Base-by-base conservation (phyloP, 306 rosid species). In the Sicyos baderoa region DNA sequence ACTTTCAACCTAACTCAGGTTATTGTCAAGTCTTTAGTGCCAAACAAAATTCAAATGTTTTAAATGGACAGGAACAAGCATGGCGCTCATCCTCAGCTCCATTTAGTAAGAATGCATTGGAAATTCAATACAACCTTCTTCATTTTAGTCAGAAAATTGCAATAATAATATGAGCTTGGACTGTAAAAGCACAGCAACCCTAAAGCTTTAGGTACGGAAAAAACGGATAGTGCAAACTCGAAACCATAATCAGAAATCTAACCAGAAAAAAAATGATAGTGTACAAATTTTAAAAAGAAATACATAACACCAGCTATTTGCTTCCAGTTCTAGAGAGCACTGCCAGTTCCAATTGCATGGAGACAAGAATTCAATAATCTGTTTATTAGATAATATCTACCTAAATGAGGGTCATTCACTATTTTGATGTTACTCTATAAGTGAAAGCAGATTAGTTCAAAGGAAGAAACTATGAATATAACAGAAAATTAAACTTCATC, bases 161-260 rank as follows among this genome's bases (percentile, higher is more conserved):
- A 48, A 23, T 19, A 4, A 67, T 48, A 15, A 44, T 15, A 25
- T 13, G 37, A 48, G 44, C 56, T 48, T 53, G n/a, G 23, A 25
- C 23, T 23, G 72, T 51, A 48, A 63, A 63, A 47, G 56, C 14
- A 48, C 15, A 65, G 55, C 42, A 66, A 47, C 54, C 29, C 54
- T 45, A 32, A 32, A 32, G 5, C 37, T 32, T 32, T 25, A 21
- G 21, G 23, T 6, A 42, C 11, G 9, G n/a, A 45, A 59, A 4
- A 29, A 12, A 59, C 7, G 7, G 37, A 65, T 21, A 32, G 2
- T 14, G 9, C 40, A 7, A 66, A 48, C 71, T 3, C 15, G n/a
- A 13, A 19, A 47, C 55, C 14, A 47, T 54, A 47, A 45, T 47
- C 54, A 64, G 35, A 42, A 35, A 48, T 21, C 55, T 37, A 37